Conservation (phyloP, 768 basidiomycete genomes). For the Heimioporus sp. region DNA sequence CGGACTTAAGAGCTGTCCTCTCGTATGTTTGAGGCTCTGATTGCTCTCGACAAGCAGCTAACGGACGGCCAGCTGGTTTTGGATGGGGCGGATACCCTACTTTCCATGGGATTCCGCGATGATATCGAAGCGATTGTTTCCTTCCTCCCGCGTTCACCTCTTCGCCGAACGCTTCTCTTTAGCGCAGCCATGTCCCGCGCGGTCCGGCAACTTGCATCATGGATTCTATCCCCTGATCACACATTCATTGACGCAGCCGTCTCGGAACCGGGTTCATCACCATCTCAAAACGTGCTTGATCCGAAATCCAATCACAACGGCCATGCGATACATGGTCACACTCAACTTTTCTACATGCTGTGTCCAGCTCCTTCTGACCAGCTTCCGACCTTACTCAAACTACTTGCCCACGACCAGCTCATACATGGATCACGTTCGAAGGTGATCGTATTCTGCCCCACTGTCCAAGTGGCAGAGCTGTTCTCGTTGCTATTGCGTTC, state of each 20-base stretch:
- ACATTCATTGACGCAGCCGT: slow-evolving; percentile 72
- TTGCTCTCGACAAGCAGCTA: background rate
- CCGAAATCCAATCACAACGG: slow-evolving; percentile 1
- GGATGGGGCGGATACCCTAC: slow-evolving; percentile 88
- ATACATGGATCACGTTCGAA: slow-evolving; percentile 64
- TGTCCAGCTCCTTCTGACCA: slow-evolving; percentile 65
- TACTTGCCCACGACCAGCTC: slow-evolving; percentile 89
- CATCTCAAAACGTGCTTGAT: background rate
- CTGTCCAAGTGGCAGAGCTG: slow-evolving; percentile 82
- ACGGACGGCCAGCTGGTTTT: slow-evolving; percentile 65
- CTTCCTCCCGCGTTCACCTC: slow-evolving; percentile 56
- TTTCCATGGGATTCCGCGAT: slow-evolving; percentile 90
- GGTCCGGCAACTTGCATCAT: slow-evolving; percentile 68
- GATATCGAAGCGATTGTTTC: slow-evolving; percentile 75
- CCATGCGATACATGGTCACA: slow-evolving; percentile 62
- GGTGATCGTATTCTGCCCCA: slow-evolving; percentile 78
- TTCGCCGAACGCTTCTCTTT: slow-evolving; percentile 90
- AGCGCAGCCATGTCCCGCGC: slow-evolving; percentile 79
- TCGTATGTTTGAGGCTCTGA: slow-evolving; percentile 43
- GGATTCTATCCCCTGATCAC: slow-evolving; percentile 58
- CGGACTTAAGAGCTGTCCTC: slow-evolving; percentile 52
- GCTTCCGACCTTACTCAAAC: slow-evolving; percentile 72
- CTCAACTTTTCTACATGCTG: slow-evolving; percentile 81
- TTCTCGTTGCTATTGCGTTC: slow-evolving; percentile 61
- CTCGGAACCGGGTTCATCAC: slow-evolving; percentile 41